Base-by-base conservation (phyloP, 306 rosid species). In the Vigna hirtella region DNA sequence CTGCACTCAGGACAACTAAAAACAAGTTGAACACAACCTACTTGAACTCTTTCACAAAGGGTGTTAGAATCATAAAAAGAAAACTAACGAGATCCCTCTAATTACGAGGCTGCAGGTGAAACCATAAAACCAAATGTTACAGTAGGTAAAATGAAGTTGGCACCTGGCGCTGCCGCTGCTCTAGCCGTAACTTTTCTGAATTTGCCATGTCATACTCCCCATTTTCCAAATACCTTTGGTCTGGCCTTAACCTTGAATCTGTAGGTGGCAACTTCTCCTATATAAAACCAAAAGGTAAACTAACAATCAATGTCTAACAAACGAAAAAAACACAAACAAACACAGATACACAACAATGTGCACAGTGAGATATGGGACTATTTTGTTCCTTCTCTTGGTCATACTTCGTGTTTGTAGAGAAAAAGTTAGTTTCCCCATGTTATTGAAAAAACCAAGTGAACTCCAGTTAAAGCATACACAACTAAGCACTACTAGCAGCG, bases 161-260 rank as follows among this genome's bases (percentile, higher is more conserved):
- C 82, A 96, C 99, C 97, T 93, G 99, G 17, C 99, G 99, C 79
- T 96, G 99, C 71, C 96, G 88, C 87, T 96, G 98, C 87, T 96
- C 99, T 67, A 96, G 84, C 59, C 99, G 88, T 84, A 93, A 79
- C 86, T 96, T 96, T 74, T 96, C 99, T 7, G 87, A 81, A 81
- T 96, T 96, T 65, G 98, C 99, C 99, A 93, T 93, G 84, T 96
- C 99, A 70, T 90, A 96, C 85, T 91, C 97, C 78, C 99, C 99
- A 74, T 93, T 96, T 87, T 96, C 99, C 82, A 96, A 79, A 87
- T 89, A 91, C 83, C 99, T 87, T 76, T 96, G 99, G 85, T 96
- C 99, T 17, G 99, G 99, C 81, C 99, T 91, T 43, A 96, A 83
- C 87, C 99, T 96, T 77, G 99, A 96, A 87, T 96, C 99, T 70